Percentiles rank a stretch among this genome's conserved stretches.
phyloP scores from a whole-genome alignment of 139 green algal species.

The Volvox reticuliferus region DNA sequence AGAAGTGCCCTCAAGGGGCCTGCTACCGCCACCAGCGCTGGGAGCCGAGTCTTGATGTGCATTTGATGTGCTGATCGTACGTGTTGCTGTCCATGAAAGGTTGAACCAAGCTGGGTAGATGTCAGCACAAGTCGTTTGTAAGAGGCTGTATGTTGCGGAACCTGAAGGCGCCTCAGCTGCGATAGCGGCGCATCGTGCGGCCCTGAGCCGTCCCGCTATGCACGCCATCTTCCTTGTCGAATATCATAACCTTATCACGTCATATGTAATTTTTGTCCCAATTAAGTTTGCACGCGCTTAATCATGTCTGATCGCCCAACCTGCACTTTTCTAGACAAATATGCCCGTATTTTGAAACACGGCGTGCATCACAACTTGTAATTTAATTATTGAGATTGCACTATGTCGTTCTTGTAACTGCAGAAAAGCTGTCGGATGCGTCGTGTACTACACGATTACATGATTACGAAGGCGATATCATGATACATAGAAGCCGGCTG shows the following conservation, averaged over 20 bases:
- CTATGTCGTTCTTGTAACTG: too few relatives aligned
- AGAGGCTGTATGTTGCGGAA: not conserved
- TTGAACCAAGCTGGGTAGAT: not conserved
- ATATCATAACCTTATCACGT: not conserved
- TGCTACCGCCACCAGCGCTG: not conserved
- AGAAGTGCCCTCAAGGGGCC: not conserved
- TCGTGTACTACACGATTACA: too few relatives aligned
- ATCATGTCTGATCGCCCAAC: too few relatives aligned
- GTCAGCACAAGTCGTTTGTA: not conserved
- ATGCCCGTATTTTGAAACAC: too few relatives aligned
- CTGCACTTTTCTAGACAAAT: too few relatives aligned
- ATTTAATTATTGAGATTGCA: too few relatives aligned
- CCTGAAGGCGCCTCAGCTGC: not conserved
- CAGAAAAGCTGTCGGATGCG: too few relatives aligned
- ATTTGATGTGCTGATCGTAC: not conserved
- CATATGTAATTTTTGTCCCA: too few relatives aligned
- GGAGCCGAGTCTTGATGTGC: not conserved
- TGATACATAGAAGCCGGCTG: too few relatives aligned
- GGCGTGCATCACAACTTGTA: too few relatives aligned
- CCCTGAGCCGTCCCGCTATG: slow-evolving; percentile 3
- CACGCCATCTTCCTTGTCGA: not conserved
- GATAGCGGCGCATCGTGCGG: not conserved
- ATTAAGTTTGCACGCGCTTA: too few relatives aligned
- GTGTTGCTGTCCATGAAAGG: not conserved
- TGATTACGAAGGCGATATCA: too few relatives aligned